These are phyloP conservation scores for Suhomyces prunicola DNA, from an alignment of 805 yeast species.

Conservation along the genomic window DNA sequence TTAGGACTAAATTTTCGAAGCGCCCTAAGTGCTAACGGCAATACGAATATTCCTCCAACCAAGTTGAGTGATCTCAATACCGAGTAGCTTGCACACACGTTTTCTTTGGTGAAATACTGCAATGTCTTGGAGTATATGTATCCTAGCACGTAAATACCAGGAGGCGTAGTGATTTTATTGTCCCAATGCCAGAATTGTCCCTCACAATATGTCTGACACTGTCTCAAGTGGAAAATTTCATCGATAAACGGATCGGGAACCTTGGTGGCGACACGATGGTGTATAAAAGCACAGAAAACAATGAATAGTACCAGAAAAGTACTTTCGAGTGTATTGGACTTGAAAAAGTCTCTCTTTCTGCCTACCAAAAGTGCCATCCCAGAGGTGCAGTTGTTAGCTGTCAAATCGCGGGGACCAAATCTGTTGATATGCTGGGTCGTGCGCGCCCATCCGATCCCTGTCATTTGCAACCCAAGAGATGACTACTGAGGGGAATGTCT, in stretches of 20 bases:
- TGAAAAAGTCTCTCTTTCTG: background rate
- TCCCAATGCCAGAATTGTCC: conserved; percentile 74
- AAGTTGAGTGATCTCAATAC: conserved; percentile 51
- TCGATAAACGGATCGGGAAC: conserved; percentile 50
- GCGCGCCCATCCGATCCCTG: background rate
- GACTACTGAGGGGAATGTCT: background rate
- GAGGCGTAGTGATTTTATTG: conserved; percentile 92
- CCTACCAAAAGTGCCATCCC: background rate
- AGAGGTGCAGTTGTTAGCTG: background rate
- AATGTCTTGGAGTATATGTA: conserved; percentile 36
- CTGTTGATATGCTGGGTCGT: background rate
- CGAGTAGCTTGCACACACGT: conserved; percentile 15
- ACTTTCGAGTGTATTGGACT: background rate
- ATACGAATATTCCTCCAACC: conserved; percentile 55
- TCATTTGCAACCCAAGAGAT: background rate
- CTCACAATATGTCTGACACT: conserved; percentile 63
- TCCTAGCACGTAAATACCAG: conserved; percentile 71
- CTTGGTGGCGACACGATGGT: conserved; percentile 9
- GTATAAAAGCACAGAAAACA: conserved; percentile 11
- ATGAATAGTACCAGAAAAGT: conserved; percentile 4
- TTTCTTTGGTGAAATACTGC: conserved; percentile 25
- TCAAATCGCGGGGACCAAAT: background rate
- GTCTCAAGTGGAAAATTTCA: conserved; percentile 83
- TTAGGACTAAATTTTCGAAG: conserved; percentile 10
- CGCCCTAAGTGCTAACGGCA: conserved; percentile 47